Conservation (phyloP, 2,329 filamentous ascomycete species). For the Chaetomium olivaceum region DNA sequence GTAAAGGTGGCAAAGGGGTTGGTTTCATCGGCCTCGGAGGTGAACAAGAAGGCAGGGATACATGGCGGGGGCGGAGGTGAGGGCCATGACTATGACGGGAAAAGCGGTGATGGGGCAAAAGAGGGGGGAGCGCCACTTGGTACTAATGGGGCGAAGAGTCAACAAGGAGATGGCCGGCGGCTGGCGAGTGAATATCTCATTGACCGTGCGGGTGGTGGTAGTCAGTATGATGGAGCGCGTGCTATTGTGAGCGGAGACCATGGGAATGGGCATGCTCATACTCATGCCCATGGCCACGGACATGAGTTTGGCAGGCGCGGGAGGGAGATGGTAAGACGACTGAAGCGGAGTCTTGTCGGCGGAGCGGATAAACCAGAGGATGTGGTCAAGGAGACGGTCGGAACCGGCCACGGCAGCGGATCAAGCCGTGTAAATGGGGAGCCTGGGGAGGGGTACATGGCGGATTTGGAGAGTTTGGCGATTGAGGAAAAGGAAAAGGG, state of each 20-base stretch:
- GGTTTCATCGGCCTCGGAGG: no score
- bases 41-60: no score
- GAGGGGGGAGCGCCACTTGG: no score
- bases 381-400: neutral
- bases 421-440: neutral
- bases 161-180: neutral
- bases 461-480: constrained; percentile 3
- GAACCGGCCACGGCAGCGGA: neutral
- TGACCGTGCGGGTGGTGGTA: neutral
- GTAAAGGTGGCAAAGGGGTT: neutral
- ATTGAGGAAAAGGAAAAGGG: neutral
- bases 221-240: neutral
- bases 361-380: neutral
- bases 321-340: constrained; percentile 11
- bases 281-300: neutral
- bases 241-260: neutral
- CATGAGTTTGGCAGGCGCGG: constrained; percentile 12
- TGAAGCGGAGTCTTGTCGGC: constrained; percentile 14
- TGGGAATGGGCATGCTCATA: neutral
- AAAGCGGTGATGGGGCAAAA: no score
- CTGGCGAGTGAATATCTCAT: neutral
- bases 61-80: no score
- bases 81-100: neutral
- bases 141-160: neutral
- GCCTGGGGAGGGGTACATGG: neutral